These are phyloP conservation scores for Nitzschia sp. DNA, from an alignment of 108 stramenopile species.

Conservation along the genomic window DNA sequence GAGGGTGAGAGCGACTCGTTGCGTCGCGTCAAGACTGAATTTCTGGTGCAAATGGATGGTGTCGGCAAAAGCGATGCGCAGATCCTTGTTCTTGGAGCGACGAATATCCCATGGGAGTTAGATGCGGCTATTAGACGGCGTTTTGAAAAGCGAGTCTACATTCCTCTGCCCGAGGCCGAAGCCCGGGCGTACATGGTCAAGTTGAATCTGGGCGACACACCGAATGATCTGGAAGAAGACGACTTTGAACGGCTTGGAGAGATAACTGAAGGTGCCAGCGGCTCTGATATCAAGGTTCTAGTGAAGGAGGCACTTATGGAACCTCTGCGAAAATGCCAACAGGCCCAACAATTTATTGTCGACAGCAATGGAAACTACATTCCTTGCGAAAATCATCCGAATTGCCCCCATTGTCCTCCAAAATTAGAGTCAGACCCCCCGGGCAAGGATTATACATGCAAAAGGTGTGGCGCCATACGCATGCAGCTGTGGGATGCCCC, in stretches of 20 bases:
- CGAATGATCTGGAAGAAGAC: constrained; percentile 75
- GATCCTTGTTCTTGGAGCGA: constrained; percentile 93
- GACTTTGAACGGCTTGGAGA: constrained; percentile 86
- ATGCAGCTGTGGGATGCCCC: constrained; percentile 95
- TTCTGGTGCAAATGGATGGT: constrained; percentile 99
- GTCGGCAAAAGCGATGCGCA: constrained; percentile 85
- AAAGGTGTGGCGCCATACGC: constrained; percentile 81
- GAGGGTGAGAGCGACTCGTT: constrained; percentile 94
- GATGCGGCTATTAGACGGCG: constrained; percentile 99
- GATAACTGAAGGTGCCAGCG: constrained; percentile 85
- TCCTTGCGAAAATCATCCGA: constrained; percentile 86
- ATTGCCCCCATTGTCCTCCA: constrained; percentile 91
- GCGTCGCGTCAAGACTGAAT: constrained; percentile 97
- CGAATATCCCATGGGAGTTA: constrained; percentile 98
- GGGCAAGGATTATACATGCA: constrained; percentile 82
- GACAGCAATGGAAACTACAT: constrained; percentile 61
- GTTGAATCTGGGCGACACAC: constrained; percentile 92
- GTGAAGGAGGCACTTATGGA: constrained; percentile 98
- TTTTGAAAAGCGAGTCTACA: constrained; percentile 99
- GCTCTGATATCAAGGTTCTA: constrained; percentile 93
- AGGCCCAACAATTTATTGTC: constrained; percentile 89
- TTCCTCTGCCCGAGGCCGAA: constrained; percentile 92
- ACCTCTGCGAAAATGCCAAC: constrained; percentile 93
- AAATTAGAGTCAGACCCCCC: constrained; percentile 71
- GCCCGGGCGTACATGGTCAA: constrained; percentile 92